Base-by-base conservation (phyloP, 192 early-diverging fungal species). In the Entomortierella lignicola region DNA sequence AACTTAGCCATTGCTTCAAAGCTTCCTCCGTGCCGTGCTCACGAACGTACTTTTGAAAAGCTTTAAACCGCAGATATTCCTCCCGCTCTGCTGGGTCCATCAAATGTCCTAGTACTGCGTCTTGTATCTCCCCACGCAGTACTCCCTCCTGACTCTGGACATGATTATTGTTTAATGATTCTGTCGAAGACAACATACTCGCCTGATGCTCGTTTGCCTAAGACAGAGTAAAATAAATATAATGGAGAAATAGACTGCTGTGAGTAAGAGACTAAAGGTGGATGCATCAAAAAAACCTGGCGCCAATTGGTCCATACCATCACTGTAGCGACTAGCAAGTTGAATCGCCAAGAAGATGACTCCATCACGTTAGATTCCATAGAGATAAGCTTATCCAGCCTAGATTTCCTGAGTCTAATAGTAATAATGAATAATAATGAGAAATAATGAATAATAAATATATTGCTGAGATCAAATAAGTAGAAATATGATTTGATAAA, bases 11-110 rank as follows among this genome's bases (percentile, higher is more conserved):
- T 29, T 66, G 57, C 41, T 51, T 60, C 57, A 74, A 47, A 12
- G 69, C 52, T 12, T 55, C 75, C 25, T 79, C 68, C 6, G 31
- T 39, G 17, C 67, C 68, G 15, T 63, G 26, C 12, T 65, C 75
- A 5, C 48, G 47, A 5, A 79, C 27, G 23, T 60, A 59, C 0
- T 57, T 61, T 32, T 79, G 75, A 50, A 79, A 70, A 11, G 67
- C 55, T 26, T 63, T 61, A 42, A 79, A 79, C 12, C 62, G 66
- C 17, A 65, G 54, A 43, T 79, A 79, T 17, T 79, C 75, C 29
- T 70, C 61, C 2, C 75, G 67, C 25, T 79, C 67, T 32, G 32
- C 54, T 21, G 56, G 56, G 27, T 69, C 50, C 4, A 57, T 66
- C 39, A 79, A 17, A 4, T 63, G 62, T 31, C 56, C 64, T 30